Percentiles rank a stretch among this genome's conserved stretches.
Evolutionary conservation across 2,329 filamentous ascomycete genomes (phyloP).

Genomic region (Epicoccum sorghinum): DNA sequence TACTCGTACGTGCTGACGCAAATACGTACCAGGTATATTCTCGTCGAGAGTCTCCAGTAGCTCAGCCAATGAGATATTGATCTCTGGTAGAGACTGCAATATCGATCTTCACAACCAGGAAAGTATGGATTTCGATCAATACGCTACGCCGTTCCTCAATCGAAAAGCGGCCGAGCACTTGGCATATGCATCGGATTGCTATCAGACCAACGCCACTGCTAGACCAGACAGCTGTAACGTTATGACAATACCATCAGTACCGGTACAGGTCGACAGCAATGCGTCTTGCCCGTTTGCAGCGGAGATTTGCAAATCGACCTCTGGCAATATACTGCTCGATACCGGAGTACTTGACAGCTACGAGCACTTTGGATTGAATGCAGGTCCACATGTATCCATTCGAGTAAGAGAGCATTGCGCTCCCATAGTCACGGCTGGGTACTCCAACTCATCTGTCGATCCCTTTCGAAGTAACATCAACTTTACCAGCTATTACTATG

Average conservation of each 20-base stretch:
- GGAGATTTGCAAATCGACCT: neutral
- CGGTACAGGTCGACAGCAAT: neutral
- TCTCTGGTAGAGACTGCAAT: conserved; percentile 32
- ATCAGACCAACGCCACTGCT: conserved; percentile 14
- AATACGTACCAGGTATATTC: conserved; percentile 28
- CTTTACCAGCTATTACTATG: conserved; percentile 3
- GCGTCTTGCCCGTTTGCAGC: conserved; percentile 2
- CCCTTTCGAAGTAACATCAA: neutral
- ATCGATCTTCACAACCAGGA: neutral
- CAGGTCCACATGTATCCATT: conserved; percentile 2
- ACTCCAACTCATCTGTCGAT: conserved; percentile 1
- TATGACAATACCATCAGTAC: neutral
- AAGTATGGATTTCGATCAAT: neutral
- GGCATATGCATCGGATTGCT: conserved; percentile 21
- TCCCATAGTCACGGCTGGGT: neutral
- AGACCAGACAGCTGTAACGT: neutral
- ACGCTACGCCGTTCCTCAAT: conserved; percentile 1
- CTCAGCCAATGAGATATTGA: conserved; percentile 39
- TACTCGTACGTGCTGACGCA: neutral
- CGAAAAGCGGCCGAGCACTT: conserved; percentile 11
- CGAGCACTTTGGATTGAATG: conserved; percentile 30
- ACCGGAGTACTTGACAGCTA: conserved; percentile 25
- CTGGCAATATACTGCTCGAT: conserved; percentile 21
- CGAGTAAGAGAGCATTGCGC: conserved; percentile 3
- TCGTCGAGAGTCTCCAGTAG: conserved; percentile 41